phyloP scores from a whole-genome alignment of 495 filamentous ascomycete genomes.

The Neurospora sp. region DNA sequence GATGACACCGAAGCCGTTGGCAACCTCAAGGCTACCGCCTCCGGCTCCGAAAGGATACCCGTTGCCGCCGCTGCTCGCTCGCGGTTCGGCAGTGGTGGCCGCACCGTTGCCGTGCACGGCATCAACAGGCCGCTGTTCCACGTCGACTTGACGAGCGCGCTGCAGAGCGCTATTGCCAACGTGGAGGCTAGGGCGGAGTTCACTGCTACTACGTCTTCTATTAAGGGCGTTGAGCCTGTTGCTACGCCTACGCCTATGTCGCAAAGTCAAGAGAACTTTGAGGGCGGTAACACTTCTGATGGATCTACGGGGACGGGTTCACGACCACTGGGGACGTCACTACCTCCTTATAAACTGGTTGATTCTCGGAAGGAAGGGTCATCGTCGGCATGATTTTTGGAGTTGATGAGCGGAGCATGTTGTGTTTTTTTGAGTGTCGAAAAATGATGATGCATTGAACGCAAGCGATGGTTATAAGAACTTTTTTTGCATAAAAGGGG shows the following conservation, averaged over 20 bases:
- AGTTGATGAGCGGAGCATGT: not conserved
- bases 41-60: not conserved
- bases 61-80: not conserved
- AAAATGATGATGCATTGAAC: not conserved
- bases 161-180: constrained; percentile 82
- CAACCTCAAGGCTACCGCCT: not conserved
- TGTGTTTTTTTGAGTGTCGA: not conserved
- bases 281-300: not conserved
- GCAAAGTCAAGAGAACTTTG: not conserved
- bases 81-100: constrained; percentile 1
- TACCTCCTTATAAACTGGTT: not conserved
- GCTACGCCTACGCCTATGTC: not conserved
- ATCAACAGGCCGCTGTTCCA: constrained; percentile 91
- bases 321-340: not conserved
- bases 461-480: not conserved
- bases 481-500: not conserved
- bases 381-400: not conserved
- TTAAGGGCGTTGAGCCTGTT: not conserved
- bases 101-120: constrained; percentile 61
- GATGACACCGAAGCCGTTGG: not conserved
- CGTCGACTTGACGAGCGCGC: constrained; percentile 80
- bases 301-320: not conserved
- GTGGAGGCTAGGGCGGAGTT: constrained; percentile 37
- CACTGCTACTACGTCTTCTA: not conserved
- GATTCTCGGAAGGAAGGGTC: not conserved